Evolutionary conservation across 2,329 filamentous ascomycete species (phyloP), one percentile per base, ranked within the genome.

Genomic region (Hypoxylon sp.): DNA sequence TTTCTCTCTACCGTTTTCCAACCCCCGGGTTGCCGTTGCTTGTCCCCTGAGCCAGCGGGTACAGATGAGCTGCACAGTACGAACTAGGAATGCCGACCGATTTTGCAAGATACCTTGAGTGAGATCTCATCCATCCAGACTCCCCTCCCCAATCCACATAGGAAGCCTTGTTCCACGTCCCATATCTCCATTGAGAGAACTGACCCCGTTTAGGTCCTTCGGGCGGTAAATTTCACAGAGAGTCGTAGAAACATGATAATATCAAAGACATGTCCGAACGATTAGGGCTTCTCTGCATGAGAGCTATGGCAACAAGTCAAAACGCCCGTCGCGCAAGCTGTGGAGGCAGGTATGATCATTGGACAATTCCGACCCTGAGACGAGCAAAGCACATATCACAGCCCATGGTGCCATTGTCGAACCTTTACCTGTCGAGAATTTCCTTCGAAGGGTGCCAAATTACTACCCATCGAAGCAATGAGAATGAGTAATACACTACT

Each of bases 11-110:
- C 33, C 26, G 22, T 50, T 60, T 49, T 49, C 42, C 33, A 48
- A 64, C 22, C 40, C 60, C 63, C 45, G 36, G 36, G 26, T 50
- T 46, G 52, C 32, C 30, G 44, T 66, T n/a, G 52, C 18, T 58
- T 64, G 28, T 61, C 54, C 48, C 52, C 44, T 49, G 42, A 38
- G 33, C 38, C 44, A 32, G 48, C 42, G 54, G 46, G 44, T 61
- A 55, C 16, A 46, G 42, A 65, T 64, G 51, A 57, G 53, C 48
- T 61, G 52, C 61, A 69, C 66, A 69, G 66, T 69, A 66, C 33
- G 56, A 67, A 51, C 26, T 58, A 18, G 53, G 22, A 65, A 46
- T 49, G 50, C 54, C 52, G 46, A 63, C 48, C 22, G 44, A 38
- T 44, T 50, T n/a, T 30, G 53, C 53, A n/a, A 56, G 30, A 32